phyloP scores from a whole-genome alignment of 2,329 filamentous ascomycete species.

The Monosporascus sp. region DNA sequence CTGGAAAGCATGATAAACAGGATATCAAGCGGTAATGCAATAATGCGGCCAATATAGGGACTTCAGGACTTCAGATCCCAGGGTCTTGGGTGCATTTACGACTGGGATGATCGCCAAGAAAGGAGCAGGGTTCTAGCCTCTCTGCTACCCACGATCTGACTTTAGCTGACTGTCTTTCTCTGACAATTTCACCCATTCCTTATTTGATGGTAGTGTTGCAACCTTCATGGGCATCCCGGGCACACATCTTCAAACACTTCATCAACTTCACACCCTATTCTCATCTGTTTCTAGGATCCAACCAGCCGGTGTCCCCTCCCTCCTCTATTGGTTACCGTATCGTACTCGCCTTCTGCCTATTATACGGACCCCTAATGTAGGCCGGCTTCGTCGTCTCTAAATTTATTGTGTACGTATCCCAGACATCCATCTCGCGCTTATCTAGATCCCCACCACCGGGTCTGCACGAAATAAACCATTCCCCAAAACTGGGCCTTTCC shows the following conservation, averaged over 20 bases:
- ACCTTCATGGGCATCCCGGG: constrained; percentile 5
- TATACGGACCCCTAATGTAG: too few species aligned
- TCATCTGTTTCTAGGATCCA: neutral
- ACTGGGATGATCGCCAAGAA: constrained; percentile 18
- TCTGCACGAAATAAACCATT: neutral
- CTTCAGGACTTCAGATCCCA: constrained; percentile 16
- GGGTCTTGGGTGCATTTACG: constrained; percentile 28
- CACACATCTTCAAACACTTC: constrained; percentile 7
- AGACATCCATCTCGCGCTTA: constrained; percentile 1
- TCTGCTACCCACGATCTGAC: constrained; percentile 9
- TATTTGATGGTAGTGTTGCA: constrained; percentile 2
- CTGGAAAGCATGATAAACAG: too few species aligned
- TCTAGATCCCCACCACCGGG: constrained; percentile 2
- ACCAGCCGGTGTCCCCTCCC: neutral
- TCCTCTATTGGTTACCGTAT: neutral
- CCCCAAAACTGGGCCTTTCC: neutral
- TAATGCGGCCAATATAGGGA: constrained; percentile 15
- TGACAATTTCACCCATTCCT: constrained; percentile 7
- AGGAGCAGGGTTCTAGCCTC: constrained; percentile 24
- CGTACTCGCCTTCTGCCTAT: too few species aligned
- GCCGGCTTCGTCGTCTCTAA: too few species aligned
- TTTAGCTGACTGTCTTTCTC: constrained; percentile 1
- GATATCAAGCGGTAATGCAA: constrained; percentile 12
- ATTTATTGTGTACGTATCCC: neutral
- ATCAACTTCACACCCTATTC: neutral